Evolutionary conservation across 2,329 filamentous ascomycete genomes (phyloP), one percentile per base, ranked within the genome.

Genomic region (Fusarium falciforme): DNA sequence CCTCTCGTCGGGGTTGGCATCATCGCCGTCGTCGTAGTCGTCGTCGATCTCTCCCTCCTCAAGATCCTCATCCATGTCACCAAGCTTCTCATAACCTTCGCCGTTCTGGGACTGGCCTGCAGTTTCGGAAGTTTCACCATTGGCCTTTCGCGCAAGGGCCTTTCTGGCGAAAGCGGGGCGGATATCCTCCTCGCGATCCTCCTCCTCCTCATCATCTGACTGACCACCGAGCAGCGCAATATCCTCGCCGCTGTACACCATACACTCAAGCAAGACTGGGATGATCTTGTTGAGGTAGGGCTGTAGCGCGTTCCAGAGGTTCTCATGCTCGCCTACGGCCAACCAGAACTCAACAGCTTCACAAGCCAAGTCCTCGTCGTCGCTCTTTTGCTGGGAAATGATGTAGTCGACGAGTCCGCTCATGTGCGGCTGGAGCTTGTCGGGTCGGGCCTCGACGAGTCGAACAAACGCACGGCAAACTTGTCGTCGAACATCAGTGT

Each of bases 301-400:
- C 10, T 89, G 91, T 54, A 99, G 86, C 1, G 91, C 89, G 75
- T 91, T 89, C 85, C 94, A 94, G 62, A 98, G 85, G 68, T 93
- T 90, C 47, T 93, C 90, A 80, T 98, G 94, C 81, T 98, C 96
- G 69, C 95, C 95, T 22, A 97, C 92, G 42, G 94, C 94, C 52
- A 99, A 90, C 95, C 97, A 99, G 80, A 99, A 99, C 82, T 99
- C 96, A 6, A 96, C 95, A 10, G 96, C 96, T 81, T 99, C 96
- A 74, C 97, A 92, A 40, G 96, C 95, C 67, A 99, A 87, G 47
- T 98, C 95, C 64, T 95, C 92, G 74, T 98, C 95, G 29, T 95
- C 92, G 72, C 92, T 93, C 82, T 93, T 91, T 82, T 99, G 96
- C 81, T 99, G 96, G 33, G 91, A 87, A 67, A 98, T 90, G 82